Conservation (phyloP, 148 eudicot species). For the Heliosperma pusillum region DNA sequence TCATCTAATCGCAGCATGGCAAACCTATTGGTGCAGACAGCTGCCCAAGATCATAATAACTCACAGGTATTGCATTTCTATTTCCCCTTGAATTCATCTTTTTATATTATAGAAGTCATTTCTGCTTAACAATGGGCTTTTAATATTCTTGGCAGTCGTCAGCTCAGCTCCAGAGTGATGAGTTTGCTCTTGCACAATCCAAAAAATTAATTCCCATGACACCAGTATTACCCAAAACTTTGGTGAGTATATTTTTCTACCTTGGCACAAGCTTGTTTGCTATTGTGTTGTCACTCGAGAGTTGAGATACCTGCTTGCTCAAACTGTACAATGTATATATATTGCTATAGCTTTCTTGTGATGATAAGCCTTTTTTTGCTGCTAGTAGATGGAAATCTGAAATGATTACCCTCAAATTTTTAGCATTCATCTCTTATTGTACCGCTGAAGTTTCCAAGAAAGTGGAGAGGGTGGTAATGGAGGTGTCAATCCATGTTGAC, state of each 20-base stretch:
- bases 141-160: conserved; percentile 43
- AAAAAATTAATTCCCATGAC: conserved; percentile 74
- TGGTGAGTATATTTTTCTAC: conserved; percentile 35
- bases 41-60: conserved; percentile 42
- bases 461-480: not conserved
- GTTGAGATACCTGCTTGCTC: not conserved
- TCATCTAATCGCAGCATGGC: conserved; percentile 69
- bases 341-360: not conserved
- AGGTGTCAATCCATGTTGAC: not conserved
- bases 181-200: conserved; percentile 68
- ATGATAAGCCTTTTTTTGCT: not conserved
- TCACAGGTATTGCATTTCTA: conserved; percentile 47
- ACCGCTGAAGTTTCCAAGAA: not conserved
- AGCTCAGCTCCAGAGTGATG: conserved; percentile 68
- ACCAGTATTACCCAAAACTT: conserved; percentile 54
- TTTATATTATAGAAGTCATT: not conserved
- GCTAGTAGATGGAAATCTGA: not conserved
- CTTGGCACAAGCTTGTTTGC: not conserved
- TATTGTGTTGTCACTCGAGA: too few relatives aligned
- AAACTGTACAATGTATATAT: not conserved
- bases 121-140: not conserved
- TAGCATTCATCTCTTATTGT: not conserved
- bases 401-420: not conserved
- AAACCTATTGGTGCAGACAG: conserved; percentile 69
- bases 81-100: not conserved